Percentiles rank a stretch among this genome's conserved stretches.
phyloP scores from a whole-genome alignment of 2,329 filamentous ascomycete species.

The Aspergillus flavus region DNA sequence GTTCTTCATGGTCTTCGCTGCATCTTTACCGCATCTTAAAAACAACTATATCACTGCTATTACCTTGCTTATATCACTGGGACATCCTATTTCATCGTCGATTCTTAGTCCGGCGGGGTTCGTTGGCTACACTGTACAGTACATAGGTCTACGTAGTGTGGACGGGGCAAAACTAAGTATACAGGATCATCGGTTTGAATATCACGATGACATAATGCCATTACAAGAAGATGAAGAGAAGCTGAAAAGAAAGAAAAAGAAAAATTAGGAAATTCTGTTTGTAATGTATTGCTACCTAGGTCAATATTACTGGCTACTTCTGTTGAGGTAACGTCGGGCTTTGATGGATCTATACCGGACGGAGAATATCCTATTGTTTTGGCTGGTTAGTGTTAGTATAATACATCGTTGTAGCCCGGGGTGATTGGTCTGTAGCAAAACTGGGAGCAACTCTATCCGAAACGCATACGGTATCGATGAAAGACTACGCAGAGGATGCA shows the following conservation, averaged over 20 bases:
- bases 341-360: no score
- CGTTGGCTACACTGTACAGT: background rate
- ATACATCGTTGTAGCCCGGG: no score
- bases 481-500: background rate
- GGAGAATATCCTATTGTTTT: background rate
- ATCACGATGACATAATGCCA: background rate
- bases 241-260: background rate
- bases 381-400: background rate
- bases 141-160: background rate
- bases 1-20: background rate
- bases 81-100: background rate
- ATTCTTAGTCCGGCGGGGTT: background rate
- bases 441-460: background rate
- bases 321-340: background rate
- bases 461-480: background rate
- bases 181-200: background rate
- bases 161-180: background rate
- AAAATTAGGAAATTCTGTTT: background rate
- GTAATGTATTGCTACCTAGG: background rate
- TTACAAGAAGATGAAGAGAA: background rate
- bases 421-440: background rate
- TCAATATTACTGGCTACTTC: background rate
- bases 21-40: background rate
- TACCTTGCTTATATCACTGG: background rate
- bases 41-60: background rate